Percentiles rank a stretch among this genome's conserved stretches.
These are phyloP conservation scores for Lanzia echinophila DNA, from an alignment of 2,329 filamentous ascomycete genomes.

Conservation along the genomic window DNA sequence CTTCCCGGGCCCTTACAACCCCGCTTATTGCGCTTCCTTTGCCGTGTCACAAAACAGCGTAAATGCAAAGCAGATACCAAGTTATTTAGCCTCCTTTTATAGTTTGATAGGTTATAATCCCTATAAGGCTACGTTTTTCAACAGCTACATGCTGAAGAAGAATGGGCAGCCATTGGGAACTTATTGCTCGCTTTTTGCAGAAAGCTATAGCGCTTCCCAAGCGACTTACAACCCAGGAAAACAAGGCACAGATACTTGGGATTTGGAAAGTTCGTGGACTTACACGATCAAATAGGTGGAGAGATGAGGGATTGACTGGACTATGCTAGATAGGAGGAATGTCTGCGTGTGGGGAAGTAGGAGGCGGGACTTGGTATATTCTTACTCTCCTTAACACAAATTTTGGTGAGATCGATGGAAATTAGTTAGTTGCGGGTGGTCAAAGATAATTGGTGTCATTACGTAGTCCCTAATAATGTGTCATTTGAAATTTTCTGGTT, in stretches of 20 bases:
- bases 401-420: no score
- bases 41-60: conserved; percentile 15
- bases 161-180: conserved; percentile 33
- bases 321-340: no score
- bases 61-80: conserved; percentile 5
- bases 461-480: no score
- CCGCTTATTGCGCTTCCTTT: conserved; percentile 14
- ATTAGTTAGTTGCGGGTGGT: no score
- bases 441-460: no score
- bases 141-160: conserved; percentile 34
- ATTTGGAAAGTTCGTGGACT: neutral
- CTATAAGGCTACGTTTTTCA: conserved; percentile 30
- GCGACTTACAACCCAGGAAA: neutral
- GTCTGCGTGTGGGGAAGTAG: no score
- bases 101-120: conserved; percentile 9
- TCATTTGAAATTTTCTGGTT: no score
- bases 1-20: conserved; percentile 20
- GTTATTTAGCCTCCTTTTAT: neutral
- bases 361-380: no score
- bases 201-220: neutral
- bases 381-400: no score
- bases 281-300: neutral
- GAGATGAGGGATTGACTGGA: neutral
- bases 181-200: conserved; percentile 33
- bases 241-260: neutral